Percentiles rank a stretch among this genome's conserved stretches.
Evolutionary conservation across 441 rosid species (phyloP).

Genomic region (Pelargonium exstipulatum): DNA sequence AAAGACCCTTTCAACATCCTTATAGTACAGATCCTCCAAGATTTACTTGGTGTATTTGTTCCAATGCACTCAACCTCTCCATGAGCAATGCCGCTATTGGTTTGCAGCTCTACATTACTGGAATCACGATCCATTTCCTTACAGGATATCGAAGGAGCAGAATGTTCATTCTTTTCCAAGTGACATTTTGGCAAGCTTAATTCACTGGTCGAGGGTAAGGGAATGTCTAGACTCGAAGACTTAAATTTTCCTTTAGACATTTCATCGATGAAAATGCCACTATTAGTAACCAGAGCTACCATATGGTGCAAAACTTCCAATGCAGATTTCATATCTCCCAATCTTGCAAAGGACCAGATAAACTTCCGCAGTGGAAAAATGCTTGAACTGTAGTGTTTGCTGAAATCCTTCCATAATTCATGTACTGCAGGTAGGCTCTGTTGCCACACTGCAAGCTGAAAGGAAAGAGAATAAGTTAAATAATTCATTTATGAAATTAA

Average conservation of each 20-base stretch:
- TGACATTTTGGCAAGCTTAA: slow-evolving; percentile 27
- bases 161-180: slow-evolving; percentile 28
- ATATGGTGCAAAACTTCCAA: slow-evolving; percentile 62
- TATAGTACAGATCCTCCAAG: slow-evolving; percentile 22
- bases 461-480: slow-evolving; percentile 18
- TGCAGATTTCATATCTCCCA: slow-evolving; percentile 69
- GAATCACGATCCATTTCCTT: slow-evolving; percentile 22
- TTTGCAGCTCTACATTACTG: slow-evolving; percentile 19
- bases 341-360: slow-evolving; percentile 54
- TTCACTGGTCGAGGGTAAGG: slow-evolving; percentile 47
- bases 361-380: slow-evolving; percentile 44
- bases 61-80: slow-evolving; percentile 24
- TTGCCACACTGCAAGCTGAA: slow-evolving; percentile 72
- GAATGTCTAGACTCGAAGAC: slow-evolving; percentile 57
- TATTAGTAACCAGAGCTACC: slow-evolving; percentile 47
- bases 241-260: slow-evolving; percentile 26
- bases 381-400: slow-evolving; percentile 48
- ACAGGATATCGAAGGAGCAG: slow-evolving; percentile 16
- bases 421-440: slow-evolving; percentile 42
- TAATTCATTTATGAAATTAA: slow-evolving; percentile 7
- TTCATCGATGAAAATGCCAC: slow-evolving; percentile 28
- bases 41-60: slow-evolving; percentile 20
- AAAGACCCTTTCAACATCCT: slow-evolving; percentile 53
- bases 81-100: slow-evolving; percentile 18
- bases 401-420: slow-evolving; percentile 62